A percentile compares a stretch with the other conserved stretches of the same genome.
These are phyloP conservation scores for Schoenoplectus tabernaemontani DNA, from an alignment of 202 grass and related monocot genomes.

Conservation along the genomic window DNA sequence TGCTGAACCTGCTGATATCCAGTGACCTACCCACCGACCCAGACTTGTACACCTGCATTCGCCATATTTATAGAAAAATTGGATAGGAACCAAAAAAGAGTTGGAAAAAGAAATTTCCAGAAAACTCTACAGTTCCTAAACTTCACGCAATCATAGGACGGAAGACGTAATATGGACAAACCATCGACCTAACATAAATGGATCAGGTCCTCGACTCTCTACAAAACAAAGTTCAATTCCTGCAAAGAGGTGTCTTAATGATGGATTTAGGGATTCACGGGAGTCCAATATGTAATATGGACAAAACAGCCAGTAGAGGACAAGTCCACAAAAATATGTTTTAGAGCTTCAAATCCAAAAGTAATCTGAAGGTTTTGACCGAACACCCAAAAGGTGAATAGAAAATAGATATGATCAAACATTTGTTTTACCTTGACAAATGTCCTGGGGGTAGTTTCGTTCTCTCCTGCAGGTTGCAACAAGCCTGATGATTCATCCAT, in stretches of 20 bases:
- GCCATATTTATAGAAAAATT: constrained; percentile 4
- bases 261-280: neutral
- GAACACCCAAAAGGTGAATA: neutral
- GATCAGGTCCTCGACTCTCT: neutral
- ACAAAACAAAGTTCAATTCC: neutral
- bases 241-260: neutral
- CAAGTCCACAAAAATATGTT: neutral
- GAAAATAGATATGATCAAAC: neutral
- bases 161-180: neutral
- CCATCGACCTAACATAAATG: neutral
- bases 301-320: neutral
- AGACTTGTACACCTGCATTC: constrained; percentile 82
- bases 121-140: neutral
- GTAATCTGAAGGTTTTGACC: neutral
- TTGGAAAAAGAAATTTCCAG: neutral
- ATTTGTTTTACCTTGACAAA: constrained; percentile 76
- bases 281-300: too few species aligned
- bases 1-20: constrained; percentile 97
- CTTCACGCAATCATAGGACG: neutral
- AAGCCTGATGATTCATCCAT: constrained; percentile 73
- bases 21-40: constrained; percentile 95
- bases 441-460: constrained; percentile 51
- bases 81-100: neutral
- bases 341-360: neutral
- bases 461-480: constrained; percentile 73